These are phyloP conservation scores for Flammula alnicola DNA, from an alignment of 1,284 basidiomycete species.

Conservation along the genomic window DNA sequence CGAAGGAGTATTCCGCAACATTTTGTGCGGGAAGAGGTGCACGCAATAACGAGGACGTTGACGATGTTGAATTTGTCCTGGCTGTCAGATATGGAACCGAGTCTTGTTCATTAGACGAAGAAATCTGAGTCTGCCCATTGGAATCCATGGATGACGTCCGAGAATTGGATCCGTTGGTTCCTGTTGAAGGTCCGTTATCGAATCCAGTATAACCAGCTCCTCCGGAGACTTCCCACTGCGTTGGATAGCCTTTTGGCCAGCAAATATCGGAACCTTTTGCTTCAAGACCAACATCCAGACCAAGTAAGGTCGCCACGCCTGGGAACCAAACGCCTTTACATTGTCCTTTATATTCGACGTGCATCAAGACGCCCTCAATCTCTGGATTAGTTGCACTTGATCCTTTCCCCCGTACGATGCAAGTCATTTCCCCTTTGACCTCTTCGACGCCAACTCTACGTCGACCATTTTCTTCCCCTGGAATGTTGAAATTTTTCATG, in stretches of 20 bases:
- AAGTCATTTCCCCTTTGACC: constrained; percentile 67
- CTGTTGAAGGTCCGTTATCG: constrained; percentile 48
- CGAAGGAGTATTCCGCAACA: constrained; percentile 76
- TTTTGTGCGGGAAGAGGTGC: constrained; percentile 68
- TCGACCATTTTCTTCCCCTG: constrained; percentile 54
- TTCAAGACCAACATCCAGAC: constrained; percentile 73
- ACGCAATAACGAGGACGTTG: constrained; percentile 66
- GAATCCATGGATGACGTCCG: constrained; percentile 58
- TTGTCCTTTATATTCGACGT: constrained; percentile 69
- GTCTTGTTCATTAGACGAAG: constrained; percentile 13
- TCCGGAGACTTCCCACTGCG: constrained; percentile 66
- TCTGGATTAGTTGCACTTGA: constrained; percentile 36
- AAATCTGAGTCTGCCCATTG: constrained; percentile 28
- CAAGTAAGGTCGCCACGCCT: constrained; percentile 80
- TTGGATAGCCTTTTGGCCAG: constrained; percentile 59
- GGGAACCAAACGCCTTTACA: constrained; percentile 80
- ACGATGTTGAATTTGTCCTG: constrained; percentile 47
- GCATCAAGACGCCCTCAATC: constrained; percentile 66
- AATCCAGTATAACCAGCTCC: constrained; percentile 72
- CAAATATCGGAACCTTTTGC: constrained; percentile 66
- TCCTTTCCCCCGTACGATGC: constrained; percentile 56
- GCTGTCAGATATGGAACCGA: constrained; percentile 16
- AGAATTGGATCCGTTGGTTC: constrained; percentile 31
- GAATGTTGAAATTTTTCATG: constrained; percentile 50
- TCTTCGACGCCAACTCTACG: constrained; percentile 69